Evolutionary conservation across 2,329 filamentous ascomycete genomes (phyloP).

Genomic region (Colletotrichum truncatum): DNA sequence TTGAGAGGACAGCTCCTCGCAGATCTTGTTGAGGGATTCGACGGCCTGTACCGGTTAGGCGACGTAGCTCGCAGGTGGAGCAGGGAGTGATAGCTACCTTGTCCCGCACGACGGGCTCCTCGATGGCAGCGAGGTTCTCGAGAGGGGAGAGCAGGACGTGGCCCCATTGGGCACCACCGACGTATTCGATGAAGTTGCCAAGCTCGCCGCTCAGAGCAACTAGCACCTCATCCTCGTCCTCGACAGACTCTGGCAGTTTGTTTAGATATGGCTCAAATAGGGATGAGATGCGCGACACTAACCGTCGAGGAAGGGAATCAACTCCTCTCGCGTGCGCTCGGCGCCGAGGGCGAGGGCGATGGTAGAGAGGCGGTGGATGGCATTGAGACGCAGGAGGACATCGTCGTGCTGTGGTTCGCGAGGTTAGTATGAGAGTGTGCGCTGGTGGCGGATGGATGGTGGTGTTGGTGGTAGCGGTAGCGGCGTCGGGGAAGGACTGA

Average conservation of each 20-base stretch:
- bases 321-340: conserved; percentile 96
- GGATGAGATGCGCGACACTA: conserved; percentile 48
- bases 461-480: not conserved
- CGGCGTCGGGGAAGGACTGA: conserved; percentile 6
- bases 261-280: conserved; percentile 32
- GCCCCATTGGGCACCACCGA: conserved; percentile 91
- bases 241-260: conserved; percentile 82
- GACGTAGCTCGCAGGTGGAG: conserved; percentile 15
- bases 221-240: conserved; percentile 98
- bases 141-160: conserved; percentile 96
- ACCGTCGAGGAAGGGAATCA: conserved; percentile 99
- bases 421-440: conserved; percentile 37
- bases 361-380: conserved; percentile 96
- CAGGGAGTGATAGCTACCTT: conserved; percentile 70
- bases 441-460: conserved; percentile 32
- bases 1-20: conserved; percentile 86
- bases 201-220: conserved; percentile 97
- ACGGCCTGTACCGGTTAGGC: conserved; percentile 73
- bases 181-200: conserved; percentile 96
- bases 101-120: conserved; percentile 96
- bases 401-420: conserved; percentile 84
- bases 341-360: conserved; percentile 96
- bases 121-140: conserved; percentile 97
- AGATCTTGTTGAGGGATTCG: conserved; percentile 99
- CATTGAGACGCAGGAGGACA: conserved; percentile 96